Evolutionary conservation across 2,329 filamentous ascomycete species (phyloP).

Genomic region (Neonectria hederae): DNA sequence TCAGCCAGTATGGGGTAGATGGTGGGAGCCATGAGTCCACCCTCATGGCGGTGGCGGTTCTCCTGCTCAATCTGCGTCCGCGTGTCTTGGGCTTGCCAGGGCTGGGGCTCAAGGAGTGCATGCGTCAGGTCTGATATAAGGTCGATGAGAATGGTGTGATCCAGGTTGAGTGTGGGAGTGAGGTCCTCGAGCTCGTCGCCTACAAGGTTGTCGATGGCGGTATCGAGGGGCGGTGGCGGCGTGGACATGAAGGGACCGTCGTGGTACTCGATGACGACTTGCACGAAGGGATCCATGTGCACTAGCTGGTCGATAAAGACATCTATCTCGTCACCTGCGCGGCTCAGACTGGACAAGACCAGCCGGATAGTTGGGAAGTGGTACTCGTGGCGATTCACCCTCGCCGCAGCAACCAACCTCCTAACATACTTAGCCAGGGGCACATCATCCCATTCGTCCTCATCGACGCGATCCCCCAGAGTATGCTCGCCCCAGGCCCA

Average conservation of each 20-base stretch:
- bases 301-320: slow-evolving; percentile 46
- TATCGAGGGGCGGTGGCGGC: slow-evolving; percentile 37
- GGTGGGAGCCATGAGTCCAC: slow-evolving; percentile 46
- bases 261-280: slow-evolving; percentile 47
- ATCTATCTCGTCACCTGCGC: slow-evolving; percentile 42
- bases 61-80: slow-evolving; percentile 49
- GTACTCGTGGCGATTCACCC: slow-evolving; percentile 50
- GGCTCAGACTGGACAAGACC: slow-evolving; percentile 47
- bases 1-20: slow-evolving; percentile 49
- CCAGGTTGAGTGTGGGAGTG: slow-evolving; percentile 51
- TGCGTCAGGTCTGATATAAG: slow-evolving; percentile 54
- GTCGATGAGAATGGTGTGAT: slow-evolving; percentile 54
- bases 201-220: slow-evolving; percentile 45
- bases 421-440: slow-evolving; percentile 46
- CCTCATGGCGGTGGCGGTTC: slow-evolving; percentile 34
- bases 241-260: slow-evolving; percentile 39
- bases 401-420: slow-evolving; percentile 50
- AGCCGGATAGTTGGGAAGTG: slow-evolving; percentile 48
- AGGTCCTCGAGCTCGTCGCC: slow-evolving; percentile 46
- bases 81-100: slow-evolving; percentile 48
- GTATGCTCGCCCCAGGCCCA: slow-evolving; percentile 53
- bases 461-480: slow-evolving; percentile 43
- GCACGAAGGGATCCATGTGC: slow-evolving; percentile 44
- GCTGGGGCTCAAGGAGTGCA: slow-evolving; percentile 43
- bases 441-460: slow-evolving; percentile 48